Conservation (phyloP, 495 filamentous ascomycete genomes). For the Penicillium atrosanguineum region DNA sequence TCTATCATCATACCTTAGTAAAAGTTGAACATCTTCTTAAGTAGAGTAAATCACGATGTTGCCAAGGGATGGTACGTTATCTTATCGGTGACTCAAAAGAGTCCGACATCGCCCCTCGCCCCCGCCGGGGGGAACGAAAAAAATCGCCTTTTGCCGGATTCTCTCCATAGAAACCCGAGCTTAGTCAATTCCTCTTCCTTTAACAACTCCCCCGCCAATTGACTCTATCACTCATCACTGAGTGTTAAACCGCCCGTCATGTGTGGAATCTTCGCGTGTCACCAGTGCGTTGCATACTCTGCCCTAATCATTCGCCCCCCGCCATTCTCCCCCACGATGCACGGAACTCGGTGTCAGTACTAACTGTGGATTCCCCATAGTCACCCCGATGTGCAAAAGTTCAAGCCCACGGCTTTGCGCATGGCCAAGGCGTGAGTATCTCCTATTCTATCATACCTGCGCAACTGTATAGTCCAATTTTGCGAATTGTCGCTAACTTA, state of each 20-base stretch:
- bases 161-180: slow-evolving; percentile 11
- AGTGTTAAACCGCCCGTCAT: slow-evolving; percentile 40
- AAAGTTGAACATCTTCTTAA: neutral
- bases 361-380: slow-evolving; percentile 42
- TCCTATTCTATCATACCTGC: slow-evolving; percentile 4
- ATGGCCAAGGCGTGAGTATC: slow-evolving; percentile 88
- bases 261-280: slow-evolving; percentile 93
- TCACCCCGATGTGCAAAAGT: slow-evolving; percentile 92
- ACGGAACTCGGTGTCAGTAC: slow-evolving; percentile 15
- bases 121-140: slow-evolving; percentile 33
- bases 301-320: slow-evolving; percentile 10
- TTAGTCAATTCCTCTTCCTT: slow-evolving; percentile 23
- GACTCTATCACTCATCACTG: slow-evolving; percentile 11
- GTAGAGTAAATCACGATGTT: neutral
- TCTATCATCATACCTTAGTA: neutral
- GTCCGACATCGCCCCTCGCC: slow-evolving; percentile 46
- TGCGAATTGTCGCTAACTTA: slow-evolving; percentile 27
- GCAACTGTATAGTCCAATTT: slow-evolving; percentile 31
- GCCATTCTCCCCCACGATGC: slow-evolving; percentile 10
- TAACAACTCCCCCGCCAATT: slow-evolving; percentile 8
- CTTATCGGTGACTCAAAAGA: slow-evolving; percentile 50
- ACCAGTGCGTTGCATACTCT: slow-evolving; percentile 59
- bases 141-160: slow-evolving; percentile 27
- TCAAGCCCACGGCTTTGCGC: slow-evolving; percentile 94
- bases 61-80: slow-evolving; percentile 24